These are phyloP conservation scores for Alternaria viburni DNA, from an alignment of 2,329 filamentous ascomycete genomes.

Conservation along the genomic window DNA sequence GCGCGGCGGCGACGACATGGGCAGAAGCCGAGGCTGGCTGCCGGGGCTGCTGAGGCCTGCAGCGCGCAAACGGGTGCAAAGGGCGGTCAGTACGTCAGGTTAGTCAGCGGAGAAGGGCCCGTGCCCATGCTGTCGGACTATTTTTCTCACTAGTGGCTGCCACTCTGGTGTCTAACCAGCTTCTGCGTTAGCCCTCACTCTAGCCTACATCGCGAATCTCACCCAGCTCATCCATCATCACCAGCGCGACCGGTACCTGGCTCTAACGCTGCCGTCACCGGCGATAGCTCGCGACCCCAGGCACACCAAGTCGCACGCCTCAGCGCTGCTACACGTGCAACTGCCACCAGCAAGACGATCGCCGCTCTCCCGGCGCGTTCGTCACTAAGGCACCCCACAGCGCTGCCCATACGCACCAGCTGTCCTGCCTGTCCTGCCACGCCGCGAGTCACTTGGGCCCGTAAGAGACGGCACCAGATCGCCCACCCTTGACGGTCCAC, in stretches of 20 bases:
- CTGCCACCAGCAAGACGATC: conserved; percentile 31
- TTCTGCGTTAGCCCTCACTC: conserved; percentile 26
- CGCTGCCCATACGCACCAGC: conserved; percentile 5
- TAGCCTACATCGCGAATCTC: conserved; percentile 49
- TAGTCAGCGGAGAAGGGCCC: conserved; percentile 22
- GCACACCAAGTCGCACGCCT: conserved; percentile 29
- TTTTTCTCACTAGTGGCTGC: conserved; percentile 24
- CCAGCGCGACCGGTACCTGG: conserved; percentile 30
- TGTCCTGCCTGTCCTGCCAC: conserved; percentile 9
- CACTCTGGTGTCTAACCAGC: conserved; percentile 45
- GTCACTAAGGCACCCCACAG: conserved; percentile 21
- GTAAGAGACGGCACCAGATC: conserved; percentile 19
- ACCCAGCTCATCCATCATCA: conserved; percentile 31
- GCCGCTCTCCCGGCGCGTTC: conserved; percentile 22
- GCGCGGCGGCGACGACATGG: conserved; percentile 1
- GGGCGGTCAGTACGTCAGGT: conserved; percentile 18
- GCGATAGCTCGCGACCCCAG: conserved; percentile 27
- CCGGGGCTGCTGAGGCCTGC: not conserved
- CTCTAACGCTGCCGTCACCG: conserved; percentile 34
- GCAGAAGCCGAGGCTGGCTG: conserved; percentile 4
- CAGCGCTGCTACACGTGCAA: conserved; percentile 43
- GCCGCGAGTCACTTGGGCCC: conserved; percentile 27
- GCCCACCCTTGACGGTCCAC: conserved; percentile 12
- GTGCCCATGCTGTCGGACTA: conserved; percentile 13
- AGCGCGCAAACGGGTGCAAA: conserved; percentile 11